Conservation (phyloP, 1,284 basidiomycete genomes). For the Ustilago curta region DNA sequence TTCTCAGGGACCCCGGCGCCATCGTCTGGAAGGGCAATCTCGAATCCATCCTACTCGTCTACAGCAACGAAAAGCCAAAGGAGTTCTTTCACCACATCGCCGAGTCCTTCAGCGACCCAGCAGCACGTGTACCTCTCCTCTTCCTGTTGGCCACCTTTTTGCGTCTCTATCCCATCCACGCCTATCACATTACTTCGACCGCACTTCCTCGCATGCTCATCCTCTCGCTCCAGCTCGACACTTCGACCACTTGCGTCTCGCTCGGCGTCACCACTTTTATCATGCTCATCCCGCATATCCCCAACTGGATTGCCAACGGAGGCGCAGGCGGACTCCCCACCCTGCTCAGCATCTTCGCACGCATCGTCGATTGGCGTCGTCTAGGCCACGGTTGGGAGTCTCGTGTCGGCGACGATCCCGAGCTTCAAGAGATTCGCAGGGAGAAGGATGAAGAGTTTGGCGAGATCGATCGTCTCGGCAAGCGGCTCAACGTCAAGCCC, state of each 20-base stretch:
- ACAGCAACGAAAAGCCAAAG: slow-evolving; percentile 55
- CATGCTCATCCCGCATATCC: slow-evolving; percentile 67
- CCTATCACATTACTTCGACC: slow-evolving; percentile 64
- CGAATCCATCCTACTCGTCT: slow-evolving; percentile 60
- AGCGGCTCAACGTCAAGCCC: slow-evolving; percentile 51
- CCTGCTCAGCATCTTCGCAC: slow-evolving; percentile 61
- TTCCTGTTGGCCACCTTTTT: slow-evolving; percentile 63
- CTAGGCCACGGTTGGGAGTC: slow-evolving; percentile 57
- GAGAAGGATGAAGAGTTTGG: slow-evolving; percentile 56
- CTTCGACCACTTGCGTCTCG: slow-evolving; percentile 55
- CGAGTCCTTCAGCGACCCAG: slow-evolving; percentile 48
- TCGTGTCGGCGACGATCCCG: slow-evolving; percentile 39
- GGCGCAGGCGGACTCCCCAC: slow-evolving; percentile 59
- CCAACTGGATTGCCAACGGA: slow-evolving; percentile 63
- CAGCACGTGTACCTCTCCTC: slow-evolving; percentile 55
- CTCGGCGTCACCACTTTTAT: slow-evolving; percentile 60
- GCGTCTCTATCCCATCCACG: slow-evolving; percentile 61
- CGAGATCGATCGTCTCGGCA: slow-evolving; percentile 58
- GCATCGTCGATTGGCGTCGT: slow-evolving; percentile 62
- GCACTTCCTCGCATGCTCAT: slow-evolving; percentile 55
- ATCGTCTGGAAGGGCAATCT: slow-evolving; percentile 59
- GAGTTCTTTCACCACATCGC: slow-evolving; percentile 66
- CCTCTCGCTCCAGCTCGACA: slow-evolving; percentile 58
- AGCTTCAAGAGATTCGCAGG: slow-evolving; percentile 39
- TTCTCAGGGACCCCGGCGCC: slow-evolving; percentile 27